phyloP scores from a whole-genome alignment of 306 rosid genomes.

The Oemleria cerasiformis region DNA sequence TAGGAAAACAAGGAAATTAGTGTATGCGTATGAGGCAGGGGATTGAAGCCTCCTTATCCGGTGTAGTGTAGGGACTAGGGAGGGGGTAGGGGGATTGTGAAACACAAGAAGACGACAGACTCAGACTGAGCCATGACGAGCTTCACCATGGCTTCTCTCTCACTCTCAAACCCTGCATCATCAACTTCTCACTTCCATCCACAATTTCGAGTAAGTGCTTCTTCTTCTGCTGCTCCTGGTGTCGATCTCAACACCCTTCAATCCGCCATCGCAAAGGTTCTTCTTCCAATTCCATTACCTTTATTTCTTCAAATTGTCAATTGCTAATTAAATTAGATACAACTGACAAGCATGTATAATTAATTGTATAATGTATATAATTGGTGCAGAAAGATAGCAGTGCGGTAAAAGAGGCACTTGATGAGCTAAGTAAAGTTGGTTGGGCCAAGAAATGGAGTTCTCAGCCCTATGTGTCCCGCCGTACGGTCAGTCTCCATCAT shows the following conservation, averaged over 20 bases:
- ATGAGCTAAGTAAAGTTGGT: constrained; percentile 69
- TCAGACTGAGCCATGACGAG: background rate
- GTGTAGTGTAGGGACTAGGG: no score
- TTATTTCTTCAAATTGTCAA: background rate
- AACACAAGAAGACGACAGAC: no score
- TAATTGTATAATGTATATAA: background rate
- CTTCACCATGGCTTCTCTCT: constrained; percentile 22
- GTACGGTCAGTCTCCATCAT: constrained; percentile 81
- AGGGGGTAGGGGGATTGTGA: no score
- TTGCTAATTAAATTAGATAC: background rate
- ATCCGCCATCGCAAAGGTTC: constrained; percentile 79
- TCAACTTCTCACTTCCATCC: constrained; percentile 10
- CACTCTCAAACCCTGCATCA: background rate
- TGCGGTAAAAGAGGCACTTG: constrained; percentile 77
- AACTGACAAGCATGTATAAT: background rate
- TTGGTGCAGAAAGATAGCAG: constrained; percentile 74
- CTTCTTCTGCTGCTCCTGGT: constrained; percentile 74
- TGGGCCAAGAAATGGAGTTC: constrained; percentile 99
- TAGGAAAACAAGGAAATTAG: no score
- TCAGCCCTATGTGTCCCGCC: constrained; percentile 89
- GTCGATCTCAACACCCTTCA: constrained; percentile 69
- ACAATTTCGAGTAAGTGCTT: constrained; percentile 39
- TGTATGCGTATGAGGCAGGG: no score
- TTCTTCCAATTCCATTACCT: background rate
- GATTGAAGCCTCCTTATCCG: constrained; percentile 15